Evolutionary conservation across 1,284 basidiomycete species (phyloP), one percentile per base, ranked within the genome.

Genomic region (Ceraceosorus bombacis): DNA sequence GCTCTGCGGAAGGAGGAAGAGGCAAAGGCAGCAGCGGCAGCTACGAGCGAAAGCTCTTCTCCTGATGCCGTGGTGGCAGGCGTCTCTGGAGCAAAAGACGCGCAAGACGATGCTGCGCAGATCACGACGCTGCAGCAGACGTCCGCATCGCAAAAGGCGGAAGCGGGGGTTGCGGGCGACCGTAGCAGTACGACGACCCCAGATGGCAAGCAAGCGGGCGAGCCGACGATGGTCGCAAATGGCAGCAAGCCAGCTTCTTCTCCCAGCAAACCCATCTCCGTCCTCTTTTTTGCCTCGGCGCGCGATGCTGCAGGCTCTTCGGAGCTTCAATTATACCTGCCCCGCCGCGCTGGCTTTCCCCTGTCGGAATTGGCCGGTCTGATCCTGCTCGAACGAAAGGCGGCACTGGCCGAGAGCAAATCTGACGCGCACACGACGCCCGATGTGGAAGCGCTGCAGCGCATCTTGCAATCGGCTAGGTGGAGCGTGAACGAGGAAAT

Each of bases 401-500:
- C n/a, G n/a, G n/a, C n/a, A n/a, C n/a, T 15, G 15, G 15, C 15
- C 53, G 9, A 50, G 27, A 17, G 38, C 9, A 37, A 27, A 10
- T n/a, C n/a, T n/a, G n/a, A n/a, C n/a, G n/a, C n/a, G n/a, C n/a
- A n/a, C n/a, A n/a, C n/a, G n/a, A 53, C 53, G 40, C 49, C 39
- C 17, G 57, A 62, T 49, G 13, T 49, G 1, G 54, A 53, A 6
- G 46, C 41, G 15, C 48, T 64, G 39, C 39, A 58, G 43, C 49
- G 55, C 4, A 51, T 62, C 7, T 12, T 64, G 27, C n/a, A 37
- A 13, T 6, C 49, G 12, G 49, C 55, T 10, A 61, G 67, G 46
- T 89, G 88, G 87, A 87, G 86, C 71, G 85, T 89, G 6, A 80
- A 88, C 70, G 85, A 83, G 57, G 87, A 87, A 77, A 88, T 89